Evolutionary conservation across 2,329 filamentous ascomycete genomes (phyloP).

Genomic region (Pseudogymnoascus sp.): DNA sequence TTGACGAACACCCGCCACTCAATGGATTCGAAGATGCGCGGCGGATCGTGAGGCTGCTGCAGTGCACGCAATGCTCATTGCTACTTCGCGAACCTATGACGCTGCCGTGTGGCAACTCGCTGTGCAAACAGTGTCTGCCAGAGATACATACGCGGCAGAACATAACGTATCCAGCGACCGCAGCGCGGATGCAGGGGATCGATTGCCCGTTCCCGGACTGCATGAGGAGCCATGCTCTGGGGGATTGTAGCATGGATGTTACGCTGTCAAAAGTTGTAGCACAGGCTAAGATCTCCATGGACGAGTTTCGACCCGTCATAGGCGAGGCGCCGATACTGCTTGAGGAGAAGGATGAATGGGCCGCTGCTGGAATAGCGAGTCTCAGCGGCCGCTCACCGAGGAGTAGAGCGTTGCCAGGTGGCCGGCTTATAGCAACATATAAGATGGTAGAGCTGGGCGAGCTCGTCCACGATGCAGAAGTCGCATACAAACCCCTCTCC

Average conservation of each 20-base stretch:
- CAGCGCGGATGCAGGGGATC: slow-evolving; percentile 62
- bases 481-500: slow-evolving; percentile 39
- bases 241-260: slow-evolving; percentile 72
- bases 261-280: slow-evolving; percentile 65
- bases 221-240: slow-evolving; percentile 62
- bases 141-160: slow-evolving; percentile 55
- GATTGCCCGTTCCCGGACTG: slow-evolving; percentile 66
- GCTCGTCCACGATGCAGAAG: slow-evolving; percentile 49
- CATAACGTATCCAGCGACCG: slow-evolving; percentile 69
- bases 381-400: slow-evolving; percentile 30
- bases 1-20: not conserved
- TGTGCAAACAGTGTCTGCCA: slow-evolving; percentile 72
- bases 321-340: slow-evolving; percentile 36
- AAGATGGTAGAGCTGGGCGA: slow-evolving; percentile 54
- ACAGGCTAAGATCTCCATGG: slow-evolving; percentile 32
- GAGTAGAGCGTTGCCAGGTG: slow-evolving; percentile 41
- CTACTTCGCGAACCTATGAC: slow-evolving; percentile 64
- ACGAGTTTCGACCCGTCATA: slow-evolving; percentile 22
- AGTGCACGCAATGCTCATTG: slow-evolving; percentile 67
- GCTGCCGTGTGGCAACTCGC: slow-evolving; percentile 71
- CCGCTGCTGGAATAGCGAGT: slow-evolving; percentile 36
- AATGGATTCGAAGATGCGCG: not conserved
- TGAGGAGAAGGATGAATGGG: slow-evolving; percentile 34
- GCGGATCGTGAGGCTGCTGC: slow-evolving; percentile 61
- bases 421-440: slow-evolving; percentile 60